A percentile compares a stretch with the other conserved stretches of the same genome.
Evolutionary conservation across 768 basidiomycete species (phyloP).

Genomic region (Holtermanniella nyarrowii): DNA sequence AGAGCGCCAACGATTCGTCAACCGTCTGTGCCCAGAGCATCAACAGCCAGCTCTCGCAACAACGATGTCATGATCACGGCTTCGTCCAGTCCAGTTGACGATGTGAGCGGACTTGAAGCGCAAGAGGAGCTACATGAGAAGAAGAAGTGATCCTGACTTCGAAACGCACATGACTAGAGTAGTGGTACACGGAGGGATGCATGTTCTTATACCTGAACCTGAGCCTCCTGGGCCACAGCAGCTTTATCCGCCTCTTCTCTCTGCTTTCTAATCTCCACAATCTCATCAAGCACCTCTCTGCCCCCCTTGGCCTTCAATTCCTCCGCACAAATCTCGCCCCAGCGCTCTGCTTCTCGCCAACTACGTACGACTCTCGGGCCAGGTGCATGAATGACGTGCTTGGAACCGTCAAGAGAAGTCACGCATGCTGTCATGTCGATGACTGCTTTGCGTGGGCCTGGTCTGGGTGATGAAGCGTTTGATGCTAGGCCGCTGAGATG

Average conservation of each 20-base stretch:
- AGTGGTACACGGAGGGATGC: no score
- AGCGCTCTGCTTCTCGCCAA: constrained; percentile 53
- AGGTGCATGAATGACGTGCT: constrained; percentile 60
- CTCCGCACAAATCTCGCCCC: constrained; percentile 60
- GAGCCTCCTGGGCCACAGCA: background rate
- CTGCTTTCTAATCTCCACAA: constrained; percentile 56
- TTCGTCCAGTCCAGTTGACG: no score
- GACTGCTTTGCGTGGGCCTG: constrained; percentile 12
- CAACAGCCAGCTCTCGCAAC: no score
- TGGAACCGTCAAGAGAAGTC: constrained; percentile 64
- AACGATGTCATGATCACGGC: no score
- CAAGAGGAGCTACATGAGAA: no score
- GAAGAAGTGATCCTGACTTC: no score
- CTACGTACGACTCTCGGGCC: constrained; percentile 47
- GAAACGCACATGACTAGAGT: no score
- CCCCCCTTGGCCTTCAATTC: constrained; percentile 62
- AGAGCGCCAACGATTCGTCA: no score
- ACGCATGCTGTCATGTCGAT: constrained; percentile 70
- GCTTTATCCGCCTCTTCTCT: constrained; percentile 44
- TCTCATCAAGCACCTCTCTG: constrained; percentile 67
- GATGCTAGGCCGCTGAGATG: constrained; percentile 18
- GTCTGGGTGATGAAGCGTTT: background rate
- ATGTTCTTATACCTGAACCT: no score
- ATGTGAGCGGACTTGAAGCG: no score
- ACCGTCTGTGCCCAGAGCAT: no score